Evolutionary conservation across 2,329 filamentous ascomycete species (phyloP), one percentile per base, ranked within the genome.

Genomic region (Fusarium sp.): DNA sequence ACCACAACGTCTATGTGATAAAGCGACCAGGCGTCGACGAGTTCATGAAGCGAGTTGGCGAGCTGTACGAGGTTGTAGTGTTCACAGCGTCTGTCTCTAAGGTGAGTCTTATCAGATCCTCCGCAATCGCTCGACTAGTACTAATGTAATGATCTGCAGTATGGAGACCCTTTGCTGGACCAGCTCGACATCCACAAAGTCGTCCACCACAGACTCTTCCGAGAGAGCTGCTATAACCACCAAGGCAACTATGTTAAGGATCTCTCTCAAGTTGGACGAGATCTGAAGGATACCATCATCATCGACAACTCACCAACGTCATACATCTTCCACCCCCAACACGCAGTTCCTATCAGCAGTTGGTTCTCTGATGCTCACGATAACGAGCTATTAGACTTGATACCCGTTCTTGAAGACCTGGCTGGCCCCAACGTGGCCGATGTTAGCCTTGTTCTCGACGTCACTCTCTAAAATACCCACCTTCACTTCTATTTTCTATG

Each of bases 221-320:
- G 97, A 69, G 97, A 99, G 85, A 98, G 96, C 84, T 99, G 97
- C 85, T 98, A 98, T 85, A 99, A 99, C 82, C 97, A 99, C 82
- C 97, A 98, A 86, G 97, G 97, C 78, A 99, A 99, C 83, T 99
- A 99, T 78, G 97, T 99, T 83, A 99, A 99, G 90, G 97, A 99
- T 82, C 90, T 99, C 65, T 98, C 97, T 56, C 97, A 98, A 88
- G 93, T 99, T 68, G 97, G 97, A 61, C 93, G 97, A 76, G 95
- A 98, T 82, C 90, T 99, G 66, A 94, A 95, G 83, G 96, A 99
- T 82, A 99, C 96, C 22, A 99, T 99, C 82, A 99, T 99, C 83
- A 99, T 99, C 81, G 97, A 99, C 87, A 99, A 99, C 85, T 98
- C 97, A 56, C 97, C 97, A 3, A 99, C 97, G 6, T 98, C 96